Evolutionary conservation across 1,139 yeast species (phyloP).

Genomic region (Saccharomyces pastorianus): DNA sequence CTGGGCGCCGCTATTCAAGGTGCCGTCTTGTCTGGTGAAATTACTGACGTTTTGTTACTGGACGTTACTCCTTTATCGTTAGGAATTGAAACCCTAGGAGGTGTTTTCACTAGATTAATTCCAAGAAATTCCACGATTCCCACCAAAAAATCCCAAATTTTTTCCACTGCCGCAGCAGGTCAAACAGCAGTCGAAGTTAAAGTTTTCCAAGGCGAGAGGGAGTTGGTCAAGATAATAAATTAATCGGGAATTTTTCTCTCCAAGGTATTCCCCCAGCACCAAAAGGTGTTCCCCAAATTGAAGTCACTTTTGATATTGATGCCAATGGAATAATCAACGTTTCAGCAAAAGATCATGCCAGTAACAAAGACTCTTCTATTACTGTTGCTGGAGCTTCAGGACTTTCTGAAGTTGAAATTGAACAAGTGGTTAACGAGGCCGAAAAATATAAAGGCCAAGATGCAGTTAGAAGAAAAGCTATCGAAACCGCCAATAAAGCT

Average conservation of each 20-base stretch:
- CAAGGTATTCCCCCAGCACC: constrained; percentile 98
- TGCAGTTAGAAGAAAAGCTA: constrained; percentile 88
- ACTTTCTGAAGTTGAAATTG: constrained; percentile 90
- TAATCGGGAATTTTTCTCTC: constrained; percentile 94
- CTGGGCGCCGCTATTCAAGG: constrained; percentile 99
- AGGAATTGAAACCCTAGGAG: constrained; percentile 98
- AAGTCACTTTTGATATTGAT: constrained; percentile 94
- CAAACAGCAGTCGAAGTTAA: constrained; percentile 98
- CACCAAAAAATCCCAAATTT: constrained; percentile 92
- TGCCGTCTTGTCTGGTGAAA: constrained; percentile 97
- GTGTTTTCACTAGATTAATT: constrained; percentile 95
- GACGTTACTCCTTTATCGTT: constrained; percentile 96
- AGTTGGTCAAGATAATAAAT: constrained; percentile 96
- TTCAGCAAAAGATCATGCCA: constrained; percentile 96
- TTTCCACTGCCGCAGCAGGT: constrained; percentile 98
- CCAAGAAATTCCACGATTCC: constrained; percentile 98
- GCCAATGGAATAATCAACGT: constrained; percentile 99
- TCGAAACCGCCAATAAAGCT: constrained; percentile 94
- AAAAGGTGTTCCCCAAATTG: constrained; percentile 99
- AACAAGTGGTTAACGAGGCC: constrained; percentile 97
- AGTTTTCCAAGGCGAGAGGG: constrained; percentile 99
- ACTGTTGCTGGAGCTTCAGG: constrained; percentile 99
- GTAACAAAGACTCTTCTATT: constrained; percentile 96
- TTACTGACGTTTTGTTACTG: constrained; percentile 84
- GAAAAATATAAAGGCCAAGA: constrained; percentile 96